A percentile compares a stretch with the other conserved stretches of the same genome.
Conservation (phyloP, 2,329 filamentous ascomycete species). For the Colletotrichum truncatum region DNA sequence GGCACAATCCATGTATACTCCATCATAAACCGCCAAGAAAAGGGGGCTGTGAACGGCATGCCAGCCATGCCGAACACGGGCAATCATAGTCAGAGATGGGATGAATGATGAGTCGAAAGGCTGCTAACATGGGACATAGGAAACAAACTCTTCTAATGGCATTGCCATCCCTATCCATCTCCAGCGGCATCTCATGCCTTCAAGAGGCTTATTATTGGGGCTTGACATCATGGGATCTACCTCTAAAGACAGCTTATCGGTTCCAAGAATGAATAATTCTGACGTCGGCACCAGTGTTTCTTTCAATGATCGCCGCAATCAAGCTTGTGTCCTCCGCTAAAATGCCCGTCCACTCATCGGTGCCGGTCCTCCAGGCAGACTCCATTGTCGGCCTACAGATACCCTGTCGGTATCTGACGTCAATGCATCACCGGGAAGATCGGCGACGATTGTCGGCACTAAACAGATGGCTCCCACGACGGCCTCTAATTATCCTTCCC, state of each 20-base stretch:
- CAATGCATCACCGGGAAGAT: background rate
- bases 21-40: background rate
- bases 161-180: no score
- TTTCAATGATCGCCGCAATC: background rate
- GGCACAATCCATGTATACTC: background rate
- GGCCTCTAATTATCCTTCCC: no score
- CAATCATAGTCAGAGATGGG: no score
- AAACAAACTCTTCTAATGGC: no score
- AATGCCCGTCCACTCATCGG: background rate
- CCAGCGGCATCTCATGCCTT: no score
- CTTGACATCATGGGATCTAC: conserved; percentile 3
- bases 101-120: no score
- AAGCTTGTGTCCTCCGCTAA: conserved; percentile 1
- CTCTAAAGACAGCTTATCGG: background rate
- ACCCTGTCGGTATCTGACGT: conserved; percentile 1
- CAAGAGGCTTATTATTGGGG: background rate
- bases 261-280: background rate
- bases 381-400: background rate
- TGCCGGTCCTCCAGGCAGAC: background rate
- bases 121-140: no score
- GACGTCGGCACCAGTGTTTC: background rate
- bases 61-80: no score
- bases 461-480: background rate
- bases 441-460: background rate
- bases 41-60: background rate